Conservation (phyloP, 2,329 filamentous ascomycete genomes). For the Onygenales sp. region DNA sequence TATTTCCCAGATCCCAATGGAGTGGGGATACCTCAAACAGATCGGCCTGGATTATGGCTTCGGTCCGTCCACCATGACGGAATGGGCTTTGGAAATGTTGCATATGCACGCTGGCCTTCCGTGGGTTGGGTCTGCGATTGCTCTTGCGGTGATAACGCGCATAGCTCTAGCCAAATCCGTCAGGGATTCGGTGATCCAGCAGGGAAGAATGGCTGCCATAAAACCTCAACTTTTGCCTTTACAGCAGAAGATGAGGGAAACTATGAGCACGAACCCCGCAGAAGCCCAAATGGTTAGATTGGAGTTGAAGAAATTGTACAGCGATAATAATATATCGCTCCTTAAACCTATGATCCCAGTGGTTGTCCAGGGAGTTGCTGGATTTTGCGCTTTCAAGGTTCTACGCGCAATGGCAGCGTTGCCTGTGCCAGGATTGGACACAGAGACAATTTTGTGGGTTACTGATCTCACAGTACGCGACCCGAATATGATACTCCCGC, state of each 20-base stretch:
- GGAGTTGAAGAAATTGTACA: too few relatives aligned
- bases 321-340: conserved; percentile 30
- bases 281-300: too few relatives aligned
- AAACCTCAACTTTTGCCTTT: conserved; percentile 48
- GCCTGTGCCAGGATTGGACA: conserved; percentile 70
- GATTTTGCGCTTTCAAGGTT: conserved; percentile 71
- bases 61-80: conserved; percentile 63
- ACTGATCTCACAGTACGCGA: conserved; percentile 65
- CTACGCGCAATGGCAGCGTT: conserved; percentile 63
- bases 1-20: conserved; percentile 55
- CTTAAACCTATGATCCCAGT: conserved; percentile 49
- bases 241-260: conserved; percentile 26
- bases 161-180: conserved; percentile 56
- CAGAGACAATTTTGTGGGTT: conserved; percentile 68
- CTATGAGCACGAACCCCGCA: too few relatives aligned
- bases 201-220: conserved; percentile 52
- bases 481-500: conserved; percentile 67
- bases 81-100: conserved; percentile 71
- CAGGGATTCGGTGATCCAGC: conserved; percentile 50
- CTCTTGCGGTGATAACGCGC: conserved; percentile 57
- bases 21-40: conserved; percentile 71
- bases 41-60: conserved; percentile 82
- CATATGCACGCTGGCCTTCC: conserved; percentile 67
- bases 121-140: conserved; percentile 71
- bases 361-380: conserved; percentile 58